A percentile compares a stretch with the other conserved stretches of the same genome.
phyloP scores from a whole-genome alignment of 805 yeast species.

The Metschnikowia noctiluminum region DNA sequence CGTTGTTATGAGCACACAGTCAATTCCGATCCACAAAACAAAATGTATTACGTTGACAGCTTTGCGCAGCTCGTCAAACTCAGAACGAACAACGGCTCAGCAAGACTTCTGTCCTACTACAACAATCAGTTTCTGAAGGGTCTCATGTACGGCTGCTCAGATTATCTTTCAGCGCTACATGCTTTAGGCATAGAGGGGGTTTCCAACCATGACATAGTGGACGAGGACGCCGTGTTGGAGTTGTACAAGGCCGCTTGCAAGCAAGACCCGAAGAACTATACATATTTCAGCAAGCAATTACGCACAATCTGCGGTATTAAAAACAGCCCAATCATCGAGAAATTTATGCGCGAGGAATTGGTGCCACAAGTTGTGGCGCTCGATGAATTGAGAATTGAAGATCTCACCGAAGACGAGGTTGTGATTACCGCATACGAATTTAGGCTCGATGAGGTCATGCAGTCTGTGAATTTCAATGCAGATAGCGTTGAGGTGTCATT shows the following conservation, averaged over 20 bases:
- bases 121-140: slow-evolving; percentile 26
- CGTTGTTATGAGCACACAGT: slow-evolving; percentile 39
- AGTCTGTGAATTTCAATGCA: slow-evolving; percentile 25
- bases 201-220: slow-evolving; percentile 19
- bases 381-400: slow-evolving; percentile 38
- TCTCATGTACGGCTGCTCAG: slow-evolving; percentile 32
- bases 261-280: slow-evolving; percentile 35
- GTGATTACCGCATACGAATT: slow-evolving; percentile 72
- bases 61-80: slow-evolving; percentile 23
- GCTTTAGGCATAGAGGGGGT: slow-evolving; percentile 28
- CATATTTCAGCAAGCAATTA: slow-evolving; percentile 31
- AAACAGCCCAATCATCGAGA: slow-evolving; percentile 19
- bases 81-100: slow-evolving; percentile 14
- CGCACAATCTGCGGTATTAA: slow-evolving; percentile 26
- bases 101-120: slow-evolving; percentile 28
- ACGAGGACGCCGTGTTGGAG: slow-evolving; percentile 34
- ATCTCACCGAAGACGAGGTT: slow-evolving; percentile 54
- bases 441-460: slow-evolving; percentile 50
- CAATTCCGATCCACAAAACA: slow-evolving; percentile 30
- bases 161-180: slow-evolving; percentile 31
- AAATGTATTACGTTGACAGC: slow-evolving; percentile 37
- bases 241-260: slow-evolving; percentile 31
- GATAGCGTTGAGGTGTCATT: slow-evolving; percentile 36
- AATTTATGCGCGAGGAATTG: slow-evolving; percentile 29
- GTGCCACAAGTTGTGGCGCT: slow-evolving; percentile 34